phyloP scores from a whole-genome alignment of 75 land plant species.

The Pseudotsuga menziesii region DNA sequence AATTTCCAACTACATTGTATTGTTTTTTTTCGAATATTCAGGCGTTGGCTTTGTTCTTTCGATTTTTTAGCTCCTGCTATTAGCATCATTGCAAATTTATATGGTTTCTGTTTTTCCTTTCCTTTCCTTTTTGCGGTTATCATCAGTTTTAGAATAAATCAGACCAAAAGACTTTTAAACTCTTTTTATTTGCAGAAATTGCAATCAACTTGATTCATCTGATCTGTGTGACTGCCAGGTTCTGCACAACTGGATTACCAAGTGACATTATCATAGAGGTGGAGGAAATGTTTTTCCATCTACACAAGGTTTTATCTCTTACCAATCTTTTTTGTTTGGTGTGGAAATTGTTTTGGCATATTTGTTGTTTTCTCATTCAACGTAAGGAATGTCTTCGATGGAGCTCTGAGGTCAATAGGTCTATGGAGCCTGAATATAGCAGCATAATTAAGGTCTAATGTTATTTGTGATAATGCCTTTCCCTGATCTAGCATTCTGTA shows the following conservation, averaged over 20 bases:
- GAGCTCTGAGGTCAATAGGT: slow-evolving; percentile 18
- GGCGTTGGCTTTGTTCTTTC: neutral
- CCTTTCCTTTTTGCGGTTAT: neutral
- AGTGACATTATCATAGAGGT: slow-evolving; percentile 89
- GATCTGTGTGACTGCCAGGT: slow-evolving; percentile 32
- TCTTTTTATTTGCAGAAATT: neutral
- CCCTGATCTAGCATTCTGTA: neutral
- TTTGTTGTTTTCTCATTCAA: neutral
- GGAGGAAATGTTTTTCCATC: slow-evolving; percentile 96
- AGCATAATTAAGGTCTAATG: neutral
- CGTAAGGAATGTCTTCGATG: slow-evolving; percentile 6
- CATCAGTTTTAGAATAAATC: neutral
- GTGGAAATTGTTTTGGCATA: neutral
- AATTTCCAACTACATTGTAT: neutral
- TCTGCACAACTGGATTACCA: slow-evolving; percentile 93
- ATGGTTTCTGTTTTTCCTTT: neutral
- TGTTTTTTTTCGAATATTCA: neutral
- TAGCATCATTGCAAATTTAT: neutral
- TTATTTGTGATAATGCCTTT: neutral
- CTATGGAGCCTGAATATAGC: neutral
- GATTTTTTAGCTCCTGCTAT: neutral
- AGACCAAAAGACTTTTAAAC: neutral
- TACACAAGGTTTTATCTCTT: slow-evolving; percentile 69
- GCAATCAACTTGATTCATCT: neutral
- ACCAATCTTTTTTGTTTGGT: neutral